These are phyloP conservation scores for Stemphylium lycopersici DNA, from an alignment of 2,329 filamentous ascomycete species.

Conservation along the genomic window DNA sequence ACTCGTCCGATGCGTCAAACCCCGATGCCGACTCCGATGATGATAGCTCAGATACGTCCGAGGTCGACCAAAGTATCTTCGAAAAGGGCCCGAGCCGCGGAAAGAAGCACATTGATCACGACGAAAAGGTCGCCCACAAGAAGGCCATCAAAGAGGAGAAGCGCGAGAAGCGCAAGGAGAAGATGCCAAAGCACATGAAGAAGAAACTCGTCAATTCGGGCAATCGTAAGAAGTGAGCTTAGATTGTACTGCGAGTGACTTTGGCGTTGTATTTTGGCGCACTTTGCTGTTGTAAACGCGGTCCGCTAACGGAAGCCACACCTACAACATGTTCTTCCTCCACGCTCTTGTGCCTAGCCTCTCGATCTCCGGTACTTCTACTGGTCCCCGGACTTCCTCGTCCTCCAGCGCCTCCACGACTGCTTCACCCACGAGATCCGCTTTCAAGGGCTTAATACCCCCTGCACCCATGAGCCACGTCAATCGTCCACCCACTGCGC, in stretches of 20 bases:
- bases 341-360: conserved; percentile 79
- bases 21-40: conserved; percentile 25
- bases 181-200: conserved; percentile 96
- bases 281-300: not conserved
- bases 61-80: conserved; percentile 41
- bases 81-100: conserved; percentile 44
- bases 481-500: conserved; percentile 75
- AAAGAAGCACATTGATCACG: conserved; percentile 81
- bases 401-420: conserved; percentile 86
- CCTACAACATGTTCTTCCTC: conserved; percentile 85
- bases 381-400: conserved; percentile 71
- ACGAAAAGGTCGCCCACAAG: conserved; percentile 88
- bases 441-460: conserved; percentile 84
- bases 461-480: conserved; percentile 79
- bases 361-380: conserved; percentile 82
- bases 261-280: not conserved
- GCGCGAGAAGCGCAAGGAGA: conserved; percentile 88
- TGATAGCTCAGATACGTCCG: conserved; percentile 27
- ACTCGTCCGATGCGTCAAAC: conserved; percentile 54
- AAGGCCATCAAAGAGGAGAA: conserved; percentile 93
- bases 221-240: conserved; percentile 65
- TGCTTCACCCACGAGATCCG: conserved; percentile 84
- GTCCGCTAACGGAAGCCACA: not conserved
- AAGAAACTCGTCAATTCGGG: conserved; percentile 76
- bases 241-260: not conserved